Percentiles rank a stretch among this genome's conserved stretches.
phyloP scores from a whole-genome alignment of 2,329 filamentous ascomycete genomes.

The Microascus cirrosus region DNA sequence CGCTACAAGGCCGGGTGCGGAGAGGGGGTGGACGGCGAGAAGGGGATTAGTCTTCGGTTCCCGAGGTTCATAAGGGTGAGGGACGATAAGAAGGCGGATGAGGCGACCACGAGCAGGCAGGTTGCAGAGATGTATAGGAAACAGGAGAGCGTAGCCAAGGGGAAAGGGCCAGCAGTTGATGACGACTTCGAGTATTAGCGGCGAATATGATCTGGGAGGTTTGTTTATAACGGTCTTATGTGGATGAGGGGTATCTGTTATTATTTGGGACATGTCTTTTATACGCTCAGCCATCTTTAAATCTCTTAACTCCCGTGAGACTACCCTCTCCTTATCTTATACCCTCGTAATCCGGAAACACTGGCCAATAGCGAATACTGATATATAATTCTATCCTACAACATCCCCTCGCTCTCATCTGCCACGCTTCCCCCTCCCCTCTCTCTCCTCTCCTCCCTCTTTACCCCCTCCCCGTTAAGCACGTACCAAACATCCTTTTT shows the following conservation, averaged over 20 bases:
- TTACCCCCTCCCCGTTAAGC: conserved; percentile 65
- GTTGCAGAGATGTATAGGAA: conserved; percentile 95
- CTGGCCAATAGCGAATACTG: neutral
- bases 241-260: neutral
- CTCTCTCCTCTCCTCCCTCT: conserved; percentile 26
- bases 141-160: conserved; percentile 84
- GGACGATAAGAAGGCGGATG: conserved; percentile 91
- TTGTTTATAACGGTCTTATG: neutral
- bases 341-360: neutral
- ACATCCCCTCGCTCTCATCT: conserved; percentile 2
- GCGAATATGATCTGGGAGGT: neutral
- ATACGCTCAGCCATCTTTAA: neutral
- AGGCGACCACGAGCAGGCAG: conserved; percentile 73
- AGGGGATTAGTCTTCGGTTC: conserved; percentile 82
- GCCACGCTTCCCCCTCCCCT: conserved; percentile 3
- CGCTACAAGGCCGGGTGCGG: conserved; percentile 84
- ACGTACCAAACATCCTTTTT: conserved; percentile 98
- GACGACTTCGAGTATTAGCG: conserved; percentile 92
- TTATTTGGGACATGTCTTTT: neutral
- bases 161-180: conserved; percentile 76
- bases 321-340: neutral
- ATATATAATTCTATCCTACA: neutral
- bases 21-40: conserved; percentile 65
- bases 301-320: neutral
- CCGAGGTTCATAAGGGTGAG: conserved; percentile 84